These are phyloP conservation scores for Ulmus americana DNA, from an alignment of 331 rosid species.

Conservation along the genomic window DNA sequence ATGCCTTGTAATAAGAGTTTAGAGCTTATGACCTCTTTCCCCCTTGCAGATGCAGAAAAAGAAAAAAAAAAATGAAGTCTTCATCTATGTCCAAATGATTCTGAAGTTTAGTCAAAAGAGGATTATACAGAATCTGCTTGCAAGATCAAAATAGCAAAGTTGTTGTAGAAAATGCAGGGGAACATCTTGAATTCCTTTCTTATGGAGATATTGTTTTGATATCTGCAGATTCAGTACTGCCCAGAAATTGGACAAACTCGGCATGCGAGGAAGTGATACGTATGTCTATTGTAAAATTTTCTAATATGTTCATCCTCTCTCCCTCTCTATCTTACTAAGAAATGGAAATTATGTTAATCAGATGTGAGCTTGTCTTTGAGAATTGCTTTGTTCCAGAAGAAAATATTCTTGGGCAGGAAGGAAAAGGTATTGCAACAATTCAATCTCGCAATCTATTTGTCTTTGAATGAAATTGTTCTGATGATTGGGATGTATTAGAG, in stretches of 20 bases:
- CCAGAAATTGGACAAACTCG: conserved; percentile 91
- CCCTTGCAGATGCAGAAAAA: no score
- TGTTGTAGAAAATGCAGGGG: neutral
- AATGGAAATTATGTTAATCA: conserved; percentile 38
- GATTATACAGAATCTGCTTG: neutral
- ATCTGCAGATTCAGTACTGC: conserved; percentile 83
- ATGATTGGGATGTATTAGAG: neutral
- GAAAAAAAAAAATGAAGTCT: no score
- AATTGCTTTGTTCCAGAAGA: conserved; percentile 92
- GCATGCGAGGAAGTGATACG: conserved; percentile 99
- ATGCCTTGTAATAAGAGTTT: neutral
- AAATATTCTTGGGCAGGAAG: conserved; percentile 89
- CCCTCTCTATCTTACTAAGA: conserved; percentile 30
- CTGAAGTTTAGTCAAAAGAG: no score
- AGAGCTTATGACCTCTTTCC: no score
- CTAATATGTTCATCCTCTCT: conserved; percentile 3
- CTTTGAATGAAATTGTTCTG: conserved; percentile 12
- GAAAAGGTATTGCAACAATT: conserved; percentile 58
- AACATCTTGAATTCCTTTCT: conserved; percentile 15
- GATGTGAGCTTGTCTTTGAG: conserved; percentile 97
- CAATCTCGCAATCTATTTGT: conserved; percentile 5
- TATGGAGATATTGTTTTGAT: conserved; percentile 14
- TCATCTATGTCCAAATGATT: no score
- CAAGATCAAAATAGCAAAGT: neutral
- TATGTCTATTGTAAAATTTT: conserved; percentile 36